A percentile compares a stretch with the other conserved stretches of the same genome.
phyloP scores from a whole-genome alignment of 2,329 filamentous ascomycete species.

The Bipolaris victoriae region DNA sequence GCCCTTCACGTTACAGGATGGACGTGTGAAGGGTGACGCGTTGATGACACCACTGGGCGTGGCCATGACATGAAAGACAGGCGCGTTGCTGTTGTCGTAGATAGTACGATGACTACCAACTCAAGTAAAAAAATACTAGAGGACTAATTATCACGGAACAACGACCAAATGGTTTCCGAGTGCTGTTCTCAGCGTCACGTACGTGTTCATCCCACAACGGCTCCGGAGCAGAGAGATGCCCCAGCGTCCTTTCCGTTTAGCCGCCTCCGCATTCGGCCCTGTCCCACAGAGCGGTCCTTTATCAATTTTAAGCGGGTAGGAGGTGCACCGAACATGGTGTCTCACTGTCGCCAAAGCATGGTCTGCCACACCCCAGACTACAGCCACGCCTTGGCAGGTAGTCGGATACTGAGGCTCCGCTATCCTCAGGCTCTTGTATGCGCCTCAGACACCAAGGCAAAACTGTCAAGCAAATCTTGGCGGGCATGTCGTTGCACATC shows the following conservation, averaged over 20 bases:
- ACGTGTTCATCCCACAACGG: background rate
- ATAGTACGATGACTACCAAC: too few relatives aligned
- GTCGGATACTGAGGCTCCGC: slow-evolving; percentile 27
- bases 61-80: background rate
- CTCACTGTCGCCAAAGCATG: slow-evolving; percentile 16
- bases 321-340: slow-evolving; percentile 11
- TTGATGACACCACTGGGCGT: background rate
- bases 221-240: background rate
- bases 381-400: slow-evolving; percentile 22
- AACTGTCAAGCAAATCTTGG: slow-evolving; percentile 38
- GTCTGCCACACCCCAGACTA: slow-evolving; percentile 12
- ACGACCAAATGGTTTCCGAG: too few relatives aligned
- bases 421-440: slow-evolving; percentile 20
- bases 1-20: background rate
- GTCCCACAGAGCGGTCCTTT: slow-evolving; percentile 12
- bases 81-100: background rate
- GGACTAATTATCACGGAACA: too few relatives aligned
- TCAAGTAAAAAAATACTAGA: too few relatives aligned
- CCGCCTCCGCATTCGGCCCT: slow-evolving; percentile 1
- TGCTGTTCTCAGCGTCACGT: too few relatives aligned
- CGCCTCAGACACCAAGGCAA: slow-evolving; percentile 26
- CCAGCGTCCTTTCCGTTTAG: background rate
- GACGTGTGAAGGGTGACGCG: background rate
- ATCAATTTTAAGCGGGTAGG: background rate
- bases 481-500: slow-evolving; percentile 31